A percentile compares a stretch with the other conserved stretches of the same genome.
Evolutionary conservation across 495 filamentous ascomycete genomes (phyloP).

Genomic region (Penicillium cataractarum): DNA sequence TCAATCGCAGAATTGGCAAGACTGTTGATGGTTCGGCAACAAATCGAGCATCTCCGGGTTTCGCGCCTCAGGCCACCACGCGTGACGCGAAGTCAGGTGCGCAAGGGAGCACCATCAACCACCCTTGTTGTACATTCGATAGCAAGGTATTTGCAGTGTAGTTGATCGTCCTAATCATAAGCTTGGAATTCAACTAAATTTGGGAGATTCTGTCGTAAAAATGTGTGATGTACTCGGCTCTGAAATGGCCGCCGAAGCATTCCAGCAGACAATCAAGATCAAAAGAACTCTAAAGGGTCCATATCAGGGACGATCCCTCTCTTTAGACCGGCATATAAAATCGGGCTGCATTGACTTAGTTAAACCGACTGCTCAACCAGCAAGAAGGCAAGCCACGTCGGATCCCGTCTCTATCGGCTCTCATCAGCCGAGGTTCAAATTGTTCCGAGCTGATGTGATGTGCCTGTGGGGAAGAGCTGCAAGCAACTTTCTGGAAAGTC

Average conservation of each 20-base stretch:
- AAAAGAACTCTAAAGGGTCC: background rate
- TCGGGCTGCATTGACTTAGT: background rate
- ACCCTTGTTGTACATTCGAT: background rate
- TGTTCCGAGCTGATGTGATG: background rate
- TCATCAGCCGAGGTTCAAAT: constrained; percentile 19
- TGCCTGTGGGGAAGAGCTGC: constrained; percentile 10
- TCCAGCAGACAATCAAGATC: background rate
- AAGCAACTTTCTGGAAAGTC: constrained; percentile 1
- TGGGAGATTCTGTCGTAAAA: background rate
- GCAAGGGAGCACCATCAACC: background rate
- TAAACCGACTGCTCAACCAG: background rate
- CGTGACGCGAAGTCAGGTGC: constrained; percentile 42
- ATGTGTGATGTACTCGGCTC: background rate
- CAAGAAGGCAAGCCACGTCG: background rate
- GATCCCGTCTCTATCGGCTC: constrained; percentile 2
- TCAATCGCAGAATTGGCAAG: constrained; percentile 15
- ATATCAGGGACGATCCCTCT: background rate
- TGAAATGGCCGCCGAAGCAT: background rate
- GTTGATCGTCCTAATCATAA: background rate
- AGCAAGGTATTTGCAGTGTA: background rate
- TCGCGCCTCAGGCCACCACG: constrained; percentile 40
- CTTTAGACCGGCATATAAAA: background rate
- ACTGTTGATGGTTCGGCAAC: constrained; percentile 21
- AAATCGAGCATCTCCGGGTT: constrained; percentile 23
- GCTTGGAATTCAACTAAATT: background rate